phyloP scores from a whole-genome alignment of 2,329 filamentous ascomycete genomes.

The Camptophora hylomeconis region DNA sequence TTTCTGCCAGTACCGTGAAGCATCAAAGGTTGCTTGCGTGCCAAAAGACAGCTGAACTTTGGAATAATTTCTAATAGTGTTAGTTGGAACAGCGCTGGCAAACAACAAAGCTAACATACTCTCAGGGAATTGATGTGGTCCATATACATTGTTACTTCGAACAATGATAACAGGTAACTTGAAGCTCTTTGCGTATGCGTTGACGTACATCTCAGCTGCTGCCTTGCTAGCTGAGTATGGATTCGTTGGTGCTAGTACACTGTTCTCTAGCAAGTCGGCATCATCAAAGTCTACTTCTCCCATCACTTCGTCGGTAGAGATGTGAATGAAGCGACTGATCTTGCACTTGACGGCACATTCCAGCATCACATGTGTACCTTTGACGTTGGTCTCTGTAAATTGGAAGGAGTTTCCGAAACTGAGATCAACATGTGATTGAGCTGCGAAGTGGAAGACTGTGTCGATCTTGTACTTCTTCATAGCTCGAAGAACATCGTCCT shows the following conservation, averaged over 20 bases:
- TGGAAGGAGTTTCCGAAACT: constrained; percentile 73
- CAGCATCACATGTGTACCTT: constrained; percentile 69
- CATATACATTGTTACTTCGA: constrained; percentile 74
- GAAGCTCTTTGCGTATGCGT: constrained; percentile 75
- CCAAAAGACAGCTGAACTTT: constrained; percentile 63
- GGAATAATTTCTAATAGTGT: constrained; percentile 84
- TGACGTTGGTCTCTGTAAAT: constrained; percentile 71
- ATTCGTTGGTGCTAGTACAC: constrained; percentile 66
- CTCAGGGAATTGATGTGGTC: constrained; percentile 71
- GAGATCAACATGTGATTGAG: constrained; percentile 72
- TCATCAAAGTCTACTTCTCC: constrained; percentile 64
- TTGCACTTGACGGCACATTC: constrained; percentile 55
- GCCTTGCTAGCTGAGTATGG: constrained; percentile 73
- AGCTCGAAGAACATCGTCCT: constrained; percentile 55
- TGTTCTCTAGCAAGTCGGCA: constrained; percentile 59
- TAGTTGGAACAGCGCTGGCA: too few relatives aligned
- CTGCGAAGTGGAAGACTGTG: constrained; percentile 72
- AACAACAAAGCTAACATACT: constrained; percentile 50
- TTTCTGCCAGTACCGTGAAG: constrained; percentile 66
- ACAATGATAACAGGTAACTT: constrained; percentile 69
- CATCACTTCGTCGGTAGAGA: constrained; percentile 77
- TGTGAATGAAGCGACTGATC: constrained; percentile 63
- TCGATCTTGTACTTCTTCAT: constrained; percentile 61
- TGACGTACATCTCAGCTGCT: constrained; percentile 73
- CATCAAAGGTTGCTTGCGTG: constrained; percentile 52